Evolutionary conservation across 805 yeast genomes (phyloP).

Genomic region (Wickerhamiella alocasiicola): DNA sequence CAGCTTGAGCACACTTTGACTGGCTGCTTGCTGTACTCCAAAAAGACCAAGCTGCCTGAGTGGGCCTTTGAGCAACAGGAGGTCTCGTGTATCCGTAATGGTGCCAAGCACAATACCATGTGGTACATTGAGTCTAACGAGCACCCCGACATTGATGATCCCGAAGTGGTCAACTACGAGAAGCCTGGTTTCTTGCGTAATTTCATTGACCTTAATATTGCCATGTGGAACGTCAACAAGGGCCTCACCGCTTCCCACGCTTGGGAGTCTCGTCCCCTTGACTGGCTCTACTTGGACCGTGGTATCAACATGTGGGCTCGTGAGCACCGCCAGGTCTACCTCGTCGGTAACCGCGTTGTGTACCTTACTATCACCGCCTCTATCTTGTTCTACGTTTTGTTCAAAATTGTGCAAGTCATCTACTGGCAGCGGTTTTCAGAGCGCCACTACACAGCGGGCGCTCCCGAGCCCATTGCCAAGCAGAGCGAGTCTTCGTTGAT

Average conservation of each 20-base stretch:
- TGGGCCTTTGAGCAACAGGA: conserved; percentile 84
- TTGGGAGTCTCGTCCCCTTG: conserved; percentile 41
- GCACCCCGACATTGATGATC: conserved; percentile 37
- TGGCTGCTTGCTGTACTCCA: conserved; percentile 62
- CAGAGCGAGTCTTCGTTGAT: neutral
- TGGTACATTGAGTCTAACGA: conserved; percentile 63
- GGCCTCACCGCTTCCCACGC: conserved; percentile 37
- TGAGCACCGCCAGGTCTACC: conserved; percentile 37
- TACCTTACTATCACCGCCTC: conserved; percentile 37
- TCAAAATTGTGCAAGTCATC: conserved; percentile 24
- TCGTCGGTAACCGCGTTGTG: conserved; percentile 50
- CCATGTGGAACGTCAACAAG: conserved; percentile 40
- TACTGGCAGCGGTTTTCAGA: conserved; percentile 29
- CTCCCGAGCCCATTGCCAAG: conserved; percentile 5
- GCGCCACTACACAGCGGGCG: neutral
- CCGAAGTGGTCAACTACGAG: conserved; percentile 27
- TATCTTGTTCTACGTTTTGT: conserved; percentile 22
- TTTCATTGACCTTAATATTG: conserved; percentile 42
- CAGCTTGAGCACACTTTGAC: conserved; percentile 55
- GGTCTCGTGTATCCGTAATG: conserved; percentile 70
- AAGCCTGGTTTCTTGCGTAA: conserved; percentile 37
- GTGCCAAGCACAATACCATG: conserved; percentile 51
- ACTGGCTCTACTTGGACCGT: conserved; percentile 49
- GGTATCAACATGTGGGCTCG: conserved; percentile 50
- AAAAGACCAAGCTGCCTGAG: conserved; percentile 57